Base-by-base conservation (phyloP, 106 monocot species). In the Chionographis japonica region DNA sequence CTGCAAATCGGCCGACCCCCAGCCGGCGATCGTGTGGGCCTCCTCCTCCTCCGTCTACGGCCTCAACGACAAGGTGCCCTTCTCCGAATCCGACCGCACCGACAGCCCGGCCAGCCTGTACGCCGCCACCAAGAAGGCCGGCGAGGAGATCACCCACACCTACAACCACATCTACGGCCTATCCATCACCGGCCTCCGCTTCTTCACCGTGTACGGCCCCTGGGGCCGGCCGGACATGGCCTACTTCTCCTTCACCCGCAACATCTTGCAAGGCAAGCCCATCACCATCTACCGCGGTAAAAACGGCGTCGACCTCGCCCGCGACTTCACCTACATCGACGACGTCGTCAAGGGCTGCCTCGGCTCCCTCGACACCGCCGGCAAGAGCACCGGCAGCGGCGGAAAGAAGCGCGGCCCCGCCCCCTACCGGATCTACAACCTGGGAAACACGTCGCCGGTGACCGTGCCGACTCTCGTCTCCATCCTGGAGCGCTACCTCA, bases 171-270 rank as follows among this genome's bases (percentile, higher is more conserved):
- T 86, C 63, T 86, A 86, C 57, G 86, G 86, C 37, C 50, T 86
- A 50, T 86, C 86, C 51, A 72, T 86, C 56, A 86, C 86, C 37
- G 86, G 82, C 43, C 72, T 86, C 54, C 78, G 86, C 6, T 86
- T 86, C 73, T 86, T 86, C 78, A 86, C 86, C 20, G 86, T 86
- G 4, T 86, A 86, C 76, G 86, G 86, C 3, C 86, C 86, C 0
- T 79, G 79, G 79, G 86, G 86, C 39, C 78, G 86, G 18, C 86
- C 86, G 6, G 86, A 86, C 55, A 86, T 86, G 86, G 86, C 86
- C 8, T 86, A 86, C 68, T 86, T 86, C 75, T 82, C 72, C 58
- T 86, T 86, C 76, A 86, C 86, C 37, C 50, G 77, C 42, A 74
- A 80, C 60, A 85, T 85, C 60, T 70, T 85, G 7, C 80, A 77